Conservation (phyloP, 2,329 filamentous ascomycete genomes). For the Xylariaceae sp. region DNA sequence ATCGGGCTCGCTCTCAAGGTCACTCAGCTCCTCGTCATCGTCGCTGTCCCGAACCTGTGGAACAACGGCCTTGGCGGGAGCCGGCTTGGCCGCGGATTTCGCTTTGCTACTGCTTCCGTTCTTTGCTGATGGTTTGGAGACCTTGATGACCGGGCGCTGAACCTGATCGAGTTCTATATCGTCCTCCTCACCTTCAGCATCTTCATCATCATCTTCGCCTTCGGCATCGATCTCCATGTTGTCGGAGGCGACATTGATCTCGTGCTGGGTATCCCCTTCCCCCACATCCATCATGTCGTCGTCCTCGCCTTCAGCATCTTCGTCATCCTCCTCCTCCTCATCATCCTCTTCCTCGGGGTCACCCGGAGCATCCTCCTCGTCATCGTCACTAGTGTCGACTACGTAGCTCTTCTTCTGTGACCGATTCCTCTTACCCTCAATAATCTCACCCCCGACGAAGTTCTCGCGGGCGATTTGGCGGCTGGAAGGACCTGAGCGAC, state of each 20-base stretch:
- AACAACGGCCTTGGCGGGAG: conserved; percentile 23
- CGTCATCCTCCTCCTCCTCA: conserved; percentile 27
- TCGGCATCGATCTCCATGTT: conserved; percentile 41
- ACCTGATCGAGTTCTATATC: conserved; percentile 40
- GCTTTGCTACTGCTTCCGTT: conserved; percentile 22
- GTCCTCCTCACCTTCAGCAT: conserved; percentile 47
- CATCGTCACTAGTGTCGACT: conserved; percentile 47
- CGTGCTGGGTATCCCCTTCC: conserved; percentile 29
- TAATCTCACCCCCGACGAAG: conserved; percentile 43
- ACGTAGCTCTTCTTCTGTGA: conserved; percentile 57
- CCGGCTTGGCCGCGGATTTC: conserved; percentile 28
- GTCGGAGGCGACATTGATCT: conserved; percentile 29
- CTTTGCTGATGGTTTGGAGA: conserved; percentile 41
- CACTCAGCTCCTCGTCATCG: conserved; percentile 53
- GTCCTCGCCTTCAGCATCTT: conserved; percentile 37
- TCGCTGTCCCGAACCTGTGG: conserved; percentile 38
- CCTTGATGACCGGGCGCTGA: conserved; percentile 42
- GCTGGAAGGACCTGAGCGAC: conserved; percentile 29
- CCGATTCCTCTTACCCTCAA: conserved; percentile 48
- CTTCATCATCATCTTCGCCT: conserved; percentile 37
- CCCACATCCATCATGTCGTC: conserved; percentile 36
- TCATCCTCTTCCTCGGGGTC: conserved; percentile 34
- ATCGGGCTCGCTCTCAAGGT: conserved; percentile 48
- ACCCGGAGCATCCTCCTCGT: conserved; percentile 39
- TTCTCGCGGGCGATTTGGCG: conserved; percentile 29